Evolutionary conservation across 2,329 filamentous ascomycete species (phyloP).

Genomic region (Calonectria pseudoturangicola): DNA sequence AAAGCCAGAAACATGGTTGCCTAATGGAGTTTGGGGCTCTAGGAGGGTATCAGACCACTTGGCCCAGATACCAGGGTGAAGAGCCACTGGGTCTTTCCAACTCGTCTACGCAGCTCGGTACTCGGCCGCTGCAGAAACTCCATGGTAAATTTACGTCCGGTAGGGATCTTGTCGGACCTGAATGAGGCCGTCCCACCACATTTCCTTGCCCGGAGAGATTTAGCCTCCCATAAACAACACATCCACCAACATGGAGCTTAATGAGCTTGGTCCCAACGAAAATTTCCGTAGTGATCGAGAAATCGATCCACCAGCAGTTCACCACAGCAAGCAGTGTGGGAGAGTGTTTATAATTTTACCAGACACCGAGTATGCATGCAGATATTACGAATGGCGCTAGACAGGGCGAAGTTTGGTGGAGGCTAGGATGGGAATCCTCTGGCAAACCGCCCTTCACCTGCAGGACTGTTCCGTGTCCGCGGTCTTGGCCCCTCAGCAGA

Average conservation of each 20-base stretch:
- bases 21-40: constrained; percentile 12
- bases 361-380: background rate
- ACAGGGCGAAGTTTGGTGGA: background rate
- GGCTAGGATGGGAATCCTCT: constrained; percentile 29
- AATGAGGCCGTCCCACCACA: background rate
- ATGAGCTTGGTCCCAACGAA: background rate
- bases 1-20: background rate
- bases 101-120: background rate
- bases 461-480: constrained; percentile 21
- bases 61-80: constrained; percentile 11
- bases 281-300: background rate
- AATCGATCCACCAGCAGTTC: background rate
- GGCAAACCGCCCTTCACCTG: background rate
- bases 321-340: background rate
- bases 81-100: background rate
- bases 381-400: constrained; percentile 12
- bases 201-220: background rate
- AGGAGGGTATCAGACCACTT: constrained; percentile 18
- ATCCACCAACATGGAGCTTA: constrained; percentile 2
- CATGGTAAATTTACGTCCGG: constrained; percentile 26
- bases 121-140: background rate
- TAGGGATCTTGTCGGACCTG: background rate
- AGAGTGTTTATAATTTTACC: no score
- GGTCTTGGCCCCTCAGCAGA: constrained; percentile 10
- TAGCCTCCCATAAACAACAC: background rate